Conservation (phyloP, 345 rosid species). For the Gynandropsis gynandra region DNA sequence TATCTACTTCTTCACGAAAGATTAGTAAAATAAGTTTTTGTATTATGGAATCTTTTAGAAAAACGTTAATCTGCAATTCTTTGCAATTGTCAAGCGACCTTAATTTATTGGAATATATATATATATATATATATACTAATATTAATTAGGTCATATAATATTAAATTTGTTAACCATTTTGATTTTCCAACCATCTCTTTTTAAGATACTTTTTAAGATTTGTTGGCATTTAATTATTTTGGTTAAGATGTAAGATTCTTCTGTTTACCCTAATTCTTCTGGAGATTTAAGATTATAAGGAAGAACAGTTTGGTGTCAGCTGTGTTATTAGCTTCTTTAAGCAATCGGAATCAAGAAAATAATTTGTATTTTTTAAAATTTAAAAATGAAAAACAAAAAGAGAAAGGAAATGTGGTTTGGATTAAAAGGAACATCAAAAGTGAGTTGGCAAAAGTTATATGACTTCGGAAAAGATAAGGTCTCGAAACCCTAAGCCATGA, state of each 20-base stretch:
- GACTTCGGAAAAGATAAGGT: slow-evolving; percentile 13
- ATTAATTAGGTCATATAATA: too few species aligned
- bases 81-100: too few species aligned
- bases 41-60: not conserved
- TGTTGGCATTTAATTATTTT: too few species aligned
- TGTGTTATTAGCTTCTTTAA: slow-evolving; percentile 16
- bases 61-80: not conserved
- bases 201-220: too few species aligned
- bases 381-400: too few species aligned
- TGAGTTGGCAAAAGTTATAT: slow-evolving; percentile 18
- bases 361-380: too few species aligned
- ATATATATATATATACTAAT: not conserved
- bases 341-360: slow-evolving; percentile 15
- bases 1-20: slow-evolving; percentile 15
- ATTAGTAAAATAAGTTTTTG: not conserved
- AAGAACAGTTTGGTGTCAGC: slow-evolving; percentile 24
- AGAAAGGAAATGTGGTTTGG: slow-evolving; percentile 14
- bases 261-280: too few species aligned
- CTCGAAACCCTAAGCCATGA: slow-evolving; percentile 12
- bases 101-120: not conserved
- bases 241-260: too few species aligned
- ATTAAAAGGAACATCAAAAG: slow-evolving; percentile 12
- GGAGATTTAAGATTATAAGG: too few species aligned
- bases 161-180: too few species aligned
- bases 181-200: too few species aligned